These are phyloP conservation scores for Hyaloscypha bicolor DNA, from an alignment of 495 filamentous ascomycete genomes.

Conservation along the genomic window DNA sequence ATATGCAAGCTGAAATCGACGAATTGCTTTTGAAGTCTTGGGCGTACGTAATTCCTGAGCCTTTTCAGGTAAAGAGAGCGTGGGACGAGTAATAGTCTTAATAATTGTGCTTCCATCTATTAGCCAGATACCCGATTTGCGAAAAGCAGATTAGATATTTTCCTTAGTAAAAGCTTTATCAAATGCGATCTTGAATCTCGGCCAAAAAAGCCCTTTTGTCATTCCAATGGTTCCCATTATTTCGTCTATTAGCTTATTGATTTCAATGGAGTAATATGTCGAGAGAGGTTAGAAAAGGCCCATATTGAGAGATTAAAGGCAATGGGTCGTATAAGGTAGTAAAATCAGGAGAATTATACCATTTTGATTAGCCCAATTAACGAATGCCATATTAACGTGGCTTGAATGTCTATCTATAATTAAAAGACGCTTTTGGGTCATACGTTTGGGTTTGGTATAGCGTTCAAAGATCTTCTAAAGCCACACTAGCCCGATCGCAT, in stretches of 20 bases:
- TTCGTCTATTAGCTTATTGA: background rate
- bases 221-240: background rate
- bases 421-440: constrained; percentile 5
- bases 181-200: background rate
- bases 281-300: constrained; percentile 22
- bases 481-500: background rate
- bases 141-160: background rate
- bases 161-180: background rate
- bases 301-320: constrained; percentile 23
- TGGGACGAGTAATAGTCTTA: background rate
- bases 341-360: constrained; percentile 20
- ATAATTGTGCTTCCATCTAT: background rate
- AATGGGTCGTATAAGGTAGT: constrained; percentile 21
- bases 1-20: background rate
- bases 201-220: background rate
- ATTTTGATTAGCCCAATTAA: constrained; percentile 3
- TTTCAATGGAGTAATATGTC: background rate
- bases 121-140: background rate
- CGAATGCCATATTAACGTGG: constrained; percentile 26
- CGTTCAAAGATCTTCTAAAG: constrained; percentile 13
- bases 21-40: background rate
- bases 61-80: background rate
- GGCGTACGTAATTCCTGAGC: background rate
- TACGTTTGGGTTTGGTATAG: constrained; percentile 1
- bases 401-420: constrained; percentile 22